A percentile compares a stretch with the other conserved stretches of the same genome.
Conservation (phyloP, 176 grass and related monocot species). For the Puccinellia tenuiflora region DNA sequence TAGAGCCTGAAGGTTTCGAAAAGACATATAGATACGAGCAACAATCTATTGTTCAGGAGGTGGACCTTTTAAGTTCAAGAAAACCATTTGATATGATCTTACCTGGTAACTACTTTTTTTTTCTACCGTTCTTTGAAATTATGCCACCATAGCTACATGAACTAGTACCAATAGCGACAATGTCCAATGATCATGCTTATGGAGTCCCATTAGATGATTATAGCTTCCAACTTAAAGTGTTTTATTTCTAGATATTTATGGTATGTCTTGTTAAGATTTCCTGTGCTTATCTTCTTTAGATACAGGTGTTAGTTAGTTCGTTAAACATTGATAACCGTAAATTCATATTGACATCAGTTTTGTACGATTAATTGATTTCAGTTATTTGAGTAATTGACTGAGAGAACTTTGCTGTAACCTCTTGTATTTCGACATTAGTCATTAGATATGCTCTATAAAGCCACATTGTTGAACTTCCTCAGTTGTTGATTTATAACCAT, state of each 20-base stretch:
- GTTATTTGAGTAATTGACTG: neutral
- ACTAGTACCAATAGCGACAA: neutral
- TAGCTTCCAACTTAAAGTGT: neutral
- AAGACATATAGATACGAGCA: constrained; percentile 59
- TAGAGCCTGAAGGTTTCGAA: constrained; percentile 66
- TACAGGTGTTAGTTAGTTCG: neutral
- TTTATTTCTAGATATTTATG: neutral
- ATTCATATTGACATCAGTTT: too few relatives aligned
- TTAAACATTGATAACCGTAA: neutral
- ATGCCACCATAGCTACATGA: neutral
- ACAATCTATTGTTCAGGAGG: constrained; percentile 27
- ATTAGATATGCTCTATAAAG: neutral
- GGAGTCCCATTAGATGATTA: neutral
- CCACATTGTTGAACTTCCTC: neutral
- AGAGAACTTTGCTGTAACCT: neutral
- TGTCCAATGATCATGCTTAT: neutral
- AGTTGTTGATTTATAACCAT: neutral
- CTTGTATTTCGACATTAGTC: neutral
- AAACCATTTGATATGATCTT: constrained; percentile 95
- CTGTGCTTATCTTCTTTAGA: neutral
- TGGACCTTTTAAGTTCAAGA: constrained; percentile 54
- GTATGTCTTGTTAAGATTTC: neutral
- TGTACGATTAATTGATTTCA: neutral
- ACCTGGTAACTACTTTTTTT: constrained; percentile 49
- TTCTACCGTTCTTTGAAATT: constrained; percentile 8